Percentiles rank a stretch among this genome's conserved stretches.
Conservation (phyloP, 75 land plant species). For the Pinus albicaulis region DNA sequence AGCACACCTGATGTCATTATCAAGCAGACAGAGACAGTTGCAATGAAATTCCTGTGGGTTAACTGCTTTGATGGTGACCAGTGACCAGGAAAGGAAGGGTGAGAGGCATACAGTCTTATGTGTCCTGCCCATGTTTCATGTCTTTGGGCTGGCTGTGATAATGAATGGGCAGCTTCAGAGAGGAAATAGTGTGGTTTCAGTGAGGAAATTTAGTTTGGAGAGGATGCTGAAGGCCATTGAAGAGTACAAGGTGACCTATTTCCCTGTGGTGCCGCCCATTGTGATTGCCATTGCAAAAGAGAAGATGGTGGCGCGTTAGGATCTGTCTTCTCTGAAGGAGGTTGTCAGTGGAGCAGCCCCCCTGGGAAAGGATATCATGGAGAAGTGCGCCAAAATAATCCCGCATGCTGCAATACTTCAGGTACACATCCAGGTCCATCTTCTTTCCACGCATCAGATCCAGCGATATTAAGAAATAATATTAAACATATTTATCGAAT, state of each 20-base stretch:
- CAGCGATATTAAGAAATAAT: too few relatives aligned
- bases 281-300: conserved; percentile 22
- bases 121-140: conserved; percentile 32
- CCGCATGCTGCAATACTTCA: conserved; percentile 26
- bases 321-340: conserved; percentile 26
- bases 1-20: neutral
- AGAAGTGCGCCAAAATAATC: conserved; percentile 10
- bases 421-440: conserved; percentile 9
- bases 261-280: conserved; percentile 35
- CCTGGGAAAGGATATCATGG: conserved; percentile 23
- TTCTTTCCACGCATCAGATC: too few relatives aligned
- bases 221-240: conserved; percentile 18
- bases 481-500: too few relatives aligned
- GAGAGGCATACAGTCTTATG: conserved; percentile 10
- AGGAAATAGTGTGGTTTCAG: conserved; percentile 21
- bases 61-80: conserved; percentile 14
- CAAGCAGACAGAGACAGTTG: neutral
- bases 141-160: conserved; percentile 21
- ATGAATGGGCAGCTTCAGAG: conserved; percentile 8
- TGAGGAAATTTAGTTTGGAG: conserved; percentile 2
- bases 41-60: too few relatives aligned
- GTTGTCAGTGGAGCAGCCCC: conserved; percentile 48
- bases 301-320: conserved; percentile 15
- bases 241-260: conserved; percentile 15
- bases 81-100: conserved; percentile 6